Evolutionary conservation across 805 yeast species (phyloP).

Genomic region (Saccharomyces eubayanus): DNA sequence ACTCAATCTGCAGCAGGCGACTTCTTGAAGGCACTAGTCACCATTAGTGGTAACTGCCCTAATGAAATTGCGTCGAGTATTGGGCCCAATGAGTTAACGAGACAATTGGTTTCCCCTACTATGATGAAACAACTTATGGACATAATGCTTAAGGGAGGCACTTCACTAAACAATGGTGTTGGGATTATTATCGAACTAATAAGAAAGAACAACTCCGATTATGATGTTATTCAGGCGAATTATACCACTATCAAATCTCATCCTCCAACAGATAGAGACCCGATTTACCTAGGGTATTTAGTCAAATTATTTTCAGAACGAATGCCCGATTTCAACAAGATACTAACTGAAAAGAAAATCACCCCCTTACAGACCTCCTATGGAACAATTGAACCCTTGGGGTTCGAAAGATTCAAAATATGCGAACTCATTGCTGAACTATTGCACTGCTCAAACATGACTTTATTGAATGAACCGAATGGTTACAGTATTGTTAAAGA

Average conservation of each 20-base stretch:
- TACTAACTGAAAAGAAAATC: constrained; percentile 39
- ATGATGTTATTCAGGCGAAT: constrained; percentile 80
- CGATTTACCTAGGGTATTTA: constrained; percentile 83
- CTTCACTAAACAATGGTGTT: constrained; percentile 88
- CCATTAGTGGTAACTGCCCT: constrained; percentile 87
- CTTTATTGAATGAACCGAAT: constrained; percentile 66
- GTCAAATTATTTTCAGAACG: constrained; percentile 68
- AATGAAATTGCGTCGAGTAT: constrained; percentile 82
- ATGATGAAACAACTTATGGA: constrained; percentile 59
- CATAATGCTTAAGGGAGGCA: constrained; percentile 74
- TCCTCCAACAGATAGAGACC: constrained; percentile 89
- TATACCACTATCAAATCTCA: constrained; percentile 77
- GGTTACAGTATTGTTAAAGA: constrained; percentile 61
- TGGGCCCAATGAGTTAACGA: constrained; percentile 90
- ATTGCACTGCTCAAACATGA: constrained; percentile 94
- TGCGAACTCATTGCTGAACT: constrained; percentile 92
- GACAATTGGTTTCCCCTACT: constrained; percentile 76
- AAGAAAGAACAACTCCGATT: constrained; percentile 91
- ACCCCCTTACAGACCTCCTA: constrained; percentile 36
- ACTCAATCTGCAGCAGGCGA: constrained; percentile 93
- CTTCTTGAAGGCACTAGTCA: constrained; percentile 84
- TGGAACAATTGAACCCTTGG: constrained; percentile 67
- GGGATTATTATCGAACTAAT: constrained; percentile 91
- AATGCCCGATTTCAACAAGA: constrained; percentile 56
- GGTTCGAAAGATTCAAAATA: constrained; percentile 86